Base-by-base conservation (phyloP, 345 rosid genomes). In the Gossypium sturtianum region DNA sequence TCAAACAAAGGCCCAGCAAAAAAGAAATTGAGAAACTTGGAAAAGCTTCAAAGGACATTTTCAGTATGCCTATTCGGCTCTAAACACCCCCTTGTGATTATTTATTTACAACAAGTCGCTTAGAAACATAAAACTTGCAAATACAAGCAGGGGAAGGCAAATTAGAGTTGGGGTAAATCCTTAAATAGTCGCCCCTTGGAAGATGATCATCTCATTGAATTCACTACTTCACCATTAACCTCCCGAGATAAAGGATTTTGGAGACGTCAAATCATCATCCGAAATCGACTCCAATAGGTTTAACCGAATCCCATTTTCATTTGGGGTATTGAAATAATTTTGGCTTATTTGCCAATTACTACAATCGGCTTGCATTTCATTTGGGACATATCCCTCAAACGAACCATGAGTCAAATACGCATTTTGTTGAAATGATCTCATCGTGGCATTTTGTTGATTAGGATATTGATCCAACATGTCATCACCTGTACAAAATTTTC, bases 221-320 rank as follows among this genome's bases (percentile, higher is more conserved):
- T 17, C 15, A 5, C 53, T 44, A 20, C 17, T 22, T 73, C 74
- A 59, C 3, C 62, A 54, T 71, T 44, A 76, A 11, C 74, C 73
- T 1, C 76, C 65, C 57, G 77, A 77, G 54, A 83, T 71, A 69
- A 75, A 84, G 12, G 85, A 76, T 71, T 74, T 82, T 3, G 84
- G 27, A 12, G 88, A 76, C 12, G 85, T 76, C 20, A 83, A 70
- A 53, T 88, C 90, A 9, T 74, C 74, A 0, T 86, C 83, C 2
- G 91, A 80, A 13, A 85, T 86, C 3, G 89, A 78, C 76, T 84
- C 89, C 1, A 82, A 77, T 47, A 78, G 67, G 75, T 77, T 75
- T 49, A 81, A 88, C 12, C 71, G 75, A 53, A 82, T 25, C 2
- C 64, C 75, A 1, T 65, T 73, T 9, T 80, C 89, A 51, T 44